Evolutionary conservation across 1,284 basidiomycete species (phyloP).

Genomic region (Coriolopsis trogii): DNA sequence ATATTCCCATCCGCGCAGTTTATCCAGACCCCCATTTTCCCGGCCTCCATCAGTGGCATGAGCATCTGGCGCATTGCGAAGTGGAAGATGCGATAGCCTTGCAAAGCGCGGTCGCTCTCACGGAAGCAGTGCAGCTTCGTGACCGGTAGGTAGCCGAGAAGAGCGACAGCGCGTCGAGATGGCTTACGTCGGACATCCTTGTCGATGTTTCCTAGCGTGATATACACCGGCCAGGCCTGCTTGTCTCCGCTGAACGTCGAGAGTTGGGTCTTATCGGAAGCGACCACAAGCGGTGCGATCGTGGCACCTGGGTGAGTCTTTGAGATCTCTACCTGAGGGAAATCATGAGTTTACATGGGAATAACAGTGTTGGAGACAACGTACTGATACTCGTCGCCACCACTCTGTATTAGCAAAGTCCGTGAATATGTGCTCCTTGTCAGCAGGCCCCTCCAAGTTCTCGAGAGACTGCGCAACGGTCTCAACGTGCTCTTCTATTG

Average conservation of each 20-base stretch:
- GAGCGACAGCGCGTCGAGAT: constrained; percentile 29
- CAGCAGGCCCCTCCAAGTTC: not conserved
- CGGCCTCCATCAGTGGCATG: constrained; percentile 35
- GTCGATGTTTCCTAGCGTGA: constrained; percentile 41
- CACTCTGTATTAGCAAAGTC: not conserved
- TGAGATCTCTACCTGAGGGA: too few relatives aligned
- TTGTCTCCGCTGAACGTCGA: constrained; percentile 39
- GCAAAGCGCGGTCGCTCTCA: constrained; percentile 19
- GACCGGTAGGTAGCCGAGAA: constrained; percentile 45
- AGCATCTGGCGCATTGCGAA: constrained; percentile 35
- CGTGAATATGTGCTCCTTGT: not conserved
- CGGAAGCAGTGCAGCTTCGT: constrained; percentile 39
- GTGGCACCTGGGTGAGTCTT: constrained; percentile 2
- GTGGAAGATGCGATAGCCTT: constrained; percentile 41
- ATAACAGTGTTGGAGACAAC: too few relatives aligned
- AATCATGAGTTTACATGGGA: too few relatives aligned
- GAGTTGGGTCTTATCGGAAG: constrained; percentile 43
- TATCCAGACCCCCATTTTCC: constrained; percentile 36
- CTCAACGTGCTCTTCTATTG: not conserved
- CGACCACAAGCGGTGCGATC: constrained; percentile 25
- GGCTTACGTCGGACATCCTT: constrained; percentile 35
- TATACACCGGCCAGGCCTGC: constrained; percentile 40
- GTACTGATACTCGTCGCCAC: not conserved
- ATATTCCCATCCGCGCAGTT: constrained; percentile 38
- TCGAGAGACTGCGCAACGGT: not conserved